phyloP scores from a whole-genome alignment of 2,329 filamentous ascomycete genomes.

The Diplodia scrobiculata region DNA sequence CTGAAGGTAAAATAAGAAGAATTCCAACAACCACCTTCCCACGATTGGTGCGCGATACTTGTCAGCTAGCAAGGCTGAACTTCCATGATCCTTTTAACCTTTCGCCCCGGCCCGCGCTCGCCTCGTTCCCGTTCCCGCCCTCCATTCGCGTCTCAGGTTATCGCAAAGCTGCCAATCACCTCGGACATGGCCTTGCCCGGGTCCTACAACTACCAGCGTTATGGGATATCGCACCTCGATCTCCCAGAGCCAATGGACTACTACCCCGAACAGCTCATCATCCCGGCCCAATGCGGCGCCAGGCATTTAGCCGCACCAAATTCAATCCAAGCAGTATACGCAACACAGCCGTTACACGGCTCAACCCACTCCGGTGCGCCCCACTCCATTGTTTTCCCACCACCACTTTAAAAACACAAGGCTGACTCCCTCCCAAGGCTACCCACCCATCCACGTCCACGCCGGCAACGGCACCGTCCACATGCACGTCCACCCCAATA shows the following conservation, averaged over 20 bases:
- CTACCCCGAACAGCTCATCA: neutral
- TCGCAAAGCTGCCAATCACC: neutral
- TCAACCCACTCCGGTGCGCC: neutral
- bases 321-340: neutral
- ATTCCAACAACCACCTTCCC: neutral
- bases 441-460: conserved; percentile 19
- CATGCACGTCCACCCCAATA: conserved; percentile 1
- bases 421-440: neutral
- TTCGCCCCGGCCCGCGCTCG: neutral
- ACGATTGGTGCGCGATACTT: neutral
- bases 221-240: neutral
- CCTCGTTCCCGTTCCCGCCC: neutral
- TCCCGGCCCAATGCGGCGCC: neutral
- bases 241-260: neutral
- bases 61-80: neutral
- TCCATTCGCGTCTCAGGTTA: neutral
- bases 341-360: neutral
- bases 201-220: neutral
- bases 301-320: neutral
- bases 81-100: neutral
- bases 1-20: neutral
- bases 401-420: neutral
- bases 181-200: neutral
- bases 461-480: conserved; percentile 12
- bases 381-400: neutral